Conservation (phyloP, 164 flowering plant species). For the Dillenia suffruticosa region DNA sequence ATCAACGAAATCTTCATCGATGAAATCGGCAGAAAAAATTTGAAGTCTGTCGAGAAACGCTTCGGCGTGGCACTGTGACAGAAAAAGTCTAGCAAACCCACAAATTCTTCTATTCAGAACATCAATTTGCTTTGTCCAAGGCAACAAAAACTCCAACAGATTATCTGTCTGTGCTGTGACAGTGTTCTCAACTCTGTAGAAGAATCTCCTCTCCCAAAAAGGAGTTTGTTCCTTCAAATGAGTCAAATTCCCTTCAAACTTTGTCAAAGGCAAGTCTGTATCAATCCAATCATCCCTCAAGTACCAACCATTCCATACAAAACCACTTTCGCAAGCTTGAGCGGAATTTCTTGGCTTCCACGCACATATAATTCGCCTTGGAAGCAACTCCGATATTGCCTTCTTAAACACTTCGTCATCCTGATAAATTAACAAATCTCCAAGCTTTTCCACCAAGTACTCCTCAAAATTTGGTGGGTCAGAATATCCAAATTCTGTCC, state of each 20-base stretch:
- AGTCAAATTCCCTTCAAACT: not conserved
- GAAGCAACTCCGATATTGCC: not conserved
- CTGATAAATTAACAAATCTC: not conserved
- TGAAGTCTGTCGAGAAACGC: not conserved
- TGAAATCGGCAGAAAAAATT: not conserved
- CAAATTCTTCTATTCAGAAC: not conserved
- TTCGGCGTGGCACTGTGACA: not conserved
- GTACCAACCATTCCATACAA: not conserved
- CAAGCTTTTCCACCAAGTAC: not conserved
- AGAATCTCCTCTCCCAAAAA: not conserved
- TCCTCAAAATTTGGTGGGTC: not conserved
- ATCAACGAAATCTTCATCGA: constrained; percentile 1
- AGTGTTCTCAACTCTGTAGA: not conserved
- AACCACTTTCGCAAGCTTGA: not conserved
- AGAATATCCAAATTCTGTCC: not conserved
- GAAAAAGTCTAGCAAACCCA: not conserved
- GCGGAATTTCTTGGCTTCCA: not conserved
- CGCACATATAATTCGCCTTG: not conserved
- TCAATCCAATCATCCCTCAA: not conserved
- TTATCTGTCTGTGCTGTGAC: not conserved
- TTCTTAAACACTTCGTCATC: not conserved
- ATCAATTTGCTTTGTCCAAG: not conserved
- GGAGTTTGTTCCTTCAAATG: not conserved
- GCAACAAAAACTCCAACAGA: not conserved
- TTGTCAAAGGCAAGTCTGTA: not conserved